These are phyloP conservation scores for Phialemonium atrogriseum DNA, from an alignment of 2,329 filamentous ascomycete species.

Conservation along the genomic window DNA sequence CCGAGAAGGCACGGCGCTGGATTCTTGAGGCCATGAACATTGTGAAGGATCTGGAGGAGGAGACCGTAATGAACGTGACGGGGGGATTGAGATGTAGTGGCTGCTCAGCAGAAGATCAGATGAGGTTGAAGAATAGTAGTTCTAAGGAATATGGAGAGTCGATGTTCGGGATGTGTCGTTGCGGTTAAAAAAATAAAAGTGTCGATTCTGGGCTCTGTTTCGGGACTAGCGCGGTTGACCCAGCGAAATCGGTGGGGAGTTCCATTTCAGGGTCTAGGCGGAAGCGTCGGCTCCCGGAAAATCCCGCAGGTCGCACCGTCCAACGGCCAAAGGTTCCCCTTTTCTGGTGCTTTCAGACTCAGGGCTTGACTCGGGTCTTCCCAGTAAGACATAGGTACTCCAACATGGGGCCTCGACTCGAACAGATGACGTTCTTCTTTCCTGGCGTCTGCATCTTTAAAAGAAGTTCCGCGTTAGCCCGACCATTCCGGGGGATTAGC, in stretches of 20 bases:
- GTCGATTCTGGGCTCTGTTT: constrained; percentile 2
- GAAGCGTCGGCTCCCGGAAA: constrained; percentile 14
- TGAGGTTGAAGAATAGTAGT: background rate
- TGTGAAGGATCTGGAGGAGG: constrained; percentile 23
- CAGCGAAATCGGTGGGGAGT: no score
- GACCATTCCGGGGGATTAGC: no score
- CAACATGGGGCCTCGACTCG: no score
- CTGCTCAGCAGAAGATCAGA: constrained; percentile 4
- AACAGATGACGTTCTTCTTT: no score
- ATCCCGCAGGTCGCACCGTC: no score
- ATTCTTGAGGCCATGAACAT: constrained; percentile 70
- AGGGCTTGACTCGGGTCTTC: no score
- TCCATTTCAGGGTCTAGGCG: constrained; percentile 5
- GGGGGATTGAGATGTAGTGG: constrained; percentile 4
- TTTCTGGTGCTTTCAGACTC: no score
- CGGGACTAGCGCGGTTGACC: constrained; percentile 9
- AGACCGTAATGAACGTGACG: constrained; percentile 3
- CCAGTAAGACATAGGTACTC: no score
- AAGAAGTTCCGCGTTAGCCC: no score
- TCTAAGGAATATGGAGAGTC: background rate
- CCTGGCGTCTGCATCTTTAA: no score
- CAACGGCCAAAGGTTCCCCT: no score
- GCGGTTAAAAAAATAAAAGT: constrained; percentile 12
- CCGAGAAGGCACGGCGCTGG: constrained; percentile 76
- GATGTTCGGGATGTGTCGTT: constrained; percentile 5